Evolutionary conservation across 2,329 filamentous ascomycete genomes (phyloP).

Genomic region (Bipolaris cookei): DNA sequence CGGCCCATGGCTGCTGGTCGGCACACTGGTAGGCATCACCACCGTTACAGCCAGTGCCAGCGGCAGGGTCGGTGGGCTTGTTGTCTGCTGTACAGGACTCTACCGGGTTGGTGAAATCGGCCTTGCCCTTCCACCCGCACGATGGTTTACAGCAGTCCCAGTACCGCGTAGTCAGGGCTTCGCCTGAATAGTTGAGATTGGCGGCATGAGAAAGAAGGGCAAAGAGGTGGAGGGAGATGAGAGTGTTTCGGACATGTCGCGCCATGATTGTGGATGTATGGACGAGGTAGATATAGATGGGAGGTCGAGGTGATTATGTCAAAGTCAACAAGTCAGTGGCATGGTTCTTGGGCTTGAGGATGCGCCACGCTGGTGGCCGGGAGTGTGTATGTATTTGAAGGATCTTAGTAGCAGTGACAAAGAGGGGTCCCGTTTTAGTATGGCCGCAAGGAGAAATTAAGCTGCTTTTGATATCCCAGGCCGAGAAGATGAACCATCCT

Average conservation of each 20-base stretch:
- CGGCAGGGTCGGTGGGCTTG: constrained; percentile 58
- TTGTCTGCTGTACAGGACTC: constrained; percentile 63
- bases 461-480: constrained; percentile 39
- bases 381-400: constrained; percentile 47
- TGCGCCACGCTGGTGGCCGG: constrained; percentile 29
- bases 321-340: constrained; percentile 37
- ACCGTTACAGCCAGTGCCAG: constrained; percentile 60
- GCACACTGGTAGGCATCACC: constrained; percentile 65
- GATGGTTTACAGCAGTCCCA: constrained; percentile 74
- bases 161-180: constrained; percentile 46
- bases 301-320: constrained; percentile 20
- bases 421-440: constrained; percentile 43
- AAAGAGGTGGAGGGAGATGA: constrained; percentile 34
- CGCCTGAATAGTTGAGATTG: constrained; percentile 37
- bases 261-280: constrained; percentile 33
- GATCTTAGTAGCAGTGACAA: constrained; percentile 26
- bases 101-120: constrained; percentile 58
- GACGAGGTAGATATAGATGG: constrained; percentile 14
- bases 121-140: constrained; percentile 66
- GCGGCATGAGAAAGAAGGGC: constrained; percentile 26
- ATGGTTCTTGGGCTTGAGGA: constrained; percentile 43
- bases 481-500: constrained; percentile 42
- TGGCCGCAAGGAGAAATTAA: constrained; percentile 47
- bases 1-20: constrained; percentile 67
- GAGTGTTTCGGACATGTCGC: constrained; percentile 38